A percentile compares a stretch with the other conserved stretches of the same genome.
Evolutionary conservation across 768 basidiomycete species (phyloP).

Genomic region (Filobasidium wieringae): DNA sequence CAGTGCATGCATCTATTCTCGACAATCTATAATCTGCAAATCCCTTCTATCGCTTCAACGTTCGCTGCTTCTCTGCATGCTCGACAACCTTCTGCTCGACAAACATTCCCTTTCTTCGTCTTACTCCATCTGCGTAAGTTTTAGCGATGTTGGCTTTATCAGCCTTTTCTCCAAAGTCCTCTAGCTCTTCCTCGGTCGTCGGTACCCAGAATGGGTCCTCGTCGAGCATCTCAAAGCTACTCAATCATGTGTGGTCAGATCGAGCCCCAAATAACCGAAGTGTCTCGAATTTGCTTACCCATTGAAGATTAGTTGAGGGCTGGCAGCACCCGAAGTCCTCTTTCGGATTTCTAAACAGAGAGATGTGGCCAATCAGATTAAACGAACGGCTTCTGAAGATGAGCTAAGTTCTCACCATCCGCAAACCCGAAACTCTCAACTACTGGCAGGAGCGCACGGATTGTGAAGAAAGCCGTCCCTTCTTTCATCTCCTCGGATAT

Average conservation of each 20-base stretch:
- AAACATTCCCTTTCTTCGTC: conserved; percentile 89
- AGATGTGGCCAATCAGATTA: background rate
- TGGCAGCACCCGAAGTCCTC: conserved; percentile 89
- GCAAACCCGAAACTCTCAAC: conserved; percentile 97
- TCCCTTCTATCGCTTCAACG: conserved; percentile 49
- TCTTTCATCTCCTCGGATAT: conserved; percentile 98
- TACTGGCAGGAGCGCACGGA: conserved; percentile 80
- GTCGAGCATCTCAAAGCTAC: conserved; percentile 81
- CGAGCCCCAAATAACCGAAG: background rate
- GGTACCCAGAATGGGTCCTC: conserved; percentile 97
- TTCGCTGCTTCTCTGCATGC: conserved; percentile 93
- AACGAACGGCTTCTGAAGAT: background rate
- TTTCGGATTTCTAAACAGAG: conserved; percentile 70
- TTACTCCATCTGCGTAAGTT: conserved; percentile 76
- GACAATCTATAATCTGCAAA: too few species aligned
- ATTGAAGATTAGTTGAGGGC: conserved; percentile 91
- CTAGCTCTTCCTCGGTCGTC: conserved; percentile 88
- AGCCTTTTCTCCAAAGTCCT: conserved; percentile 92
- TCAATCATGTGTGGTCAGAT: background rate
- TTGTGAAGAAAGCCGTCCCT: conserved; percentile 85
- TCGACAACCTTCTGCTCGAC: conserved; percentile 90
- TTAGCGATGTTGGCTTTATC: conserved; percentile 89
- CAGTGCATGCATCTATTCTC: too few species aligned
- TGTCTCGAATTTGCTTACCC: conserved; percentile 52
- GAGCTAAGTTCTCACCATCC: conserved; percentile 70